A percentile compares a stretch with the other conserved stretches of the same genome.
phyloP scores from a whole-genome alignment of 805 yeast genomes.

The Candida caryicola region DNA sequence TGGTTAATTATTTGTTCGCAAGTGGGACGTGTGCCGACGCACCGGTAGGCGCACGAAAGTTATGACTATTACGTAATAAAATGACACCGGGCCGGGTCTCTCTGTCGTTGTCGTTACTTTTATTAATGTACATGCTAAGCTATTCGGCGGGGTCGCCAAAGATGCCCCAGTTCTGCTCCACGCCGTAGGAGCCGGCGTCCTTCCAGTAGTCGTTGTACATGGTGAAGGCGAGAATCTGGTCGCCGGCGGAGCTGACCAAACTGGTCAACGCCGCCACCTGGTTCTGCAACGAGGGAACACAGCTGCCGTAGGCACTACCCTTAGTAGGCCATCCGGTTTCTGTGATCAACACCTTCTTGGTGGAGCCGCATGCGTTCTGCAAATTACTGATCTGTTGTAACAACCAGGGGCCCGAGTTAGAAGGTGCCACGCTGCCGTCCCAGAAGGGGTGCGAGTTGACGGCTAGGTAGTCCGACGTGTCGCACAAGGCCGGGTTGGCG shows the following conservation, averaged over 20 bases:
- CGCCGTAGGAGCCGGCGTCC: slow-evolving; percentile 51
- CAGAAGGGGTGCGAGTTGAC: slow-evolving; percentile 68
- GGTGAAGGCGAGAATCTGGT: slow-evolving; percentile 55
- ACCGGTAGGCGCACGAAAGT: slow-evolving; percentile 1
- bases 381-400: slow-evolving; percentile 45
- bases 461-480: slow-evolving; percentile 58
- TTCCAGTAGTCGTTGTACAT: slow-evolving; percentile 67
- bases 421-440: slow-evolving; percentile 52
- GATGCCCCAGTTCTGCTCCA: slow-evolving; percentile 63
- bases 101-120: too few relatives aligned
- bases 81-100: not conserved
- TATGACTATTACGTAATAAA: too few relatives aligned
- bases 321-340: slow-evolving; percentile 74
- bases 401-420: slow-evolving; percentile 54
- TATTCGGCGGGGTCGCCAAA: slow-evolving; percentile 20
- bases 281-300: slow-evolving; percentile 54
- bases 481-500: slow-evolving; percentile 51
- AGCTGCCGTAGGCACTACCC: slow-evolving; percentile 52
- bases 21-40: slow-evolving; percentile 2
- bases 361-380: slow-evolving; percentile 44
- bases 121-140: not conserved
- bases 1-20: slow-evolving; percentile 2
- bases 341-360: slow-evolving; percentile 49
- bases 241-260: slow-evolving; percentile 45
- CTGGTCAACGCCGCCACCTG: slow-evolving; percentile 52